These are phyloP conservation scores for Ogataea ramenticola DNA, from an alignment of 805 yeast species.

Conservation along the genomic window DNA sequence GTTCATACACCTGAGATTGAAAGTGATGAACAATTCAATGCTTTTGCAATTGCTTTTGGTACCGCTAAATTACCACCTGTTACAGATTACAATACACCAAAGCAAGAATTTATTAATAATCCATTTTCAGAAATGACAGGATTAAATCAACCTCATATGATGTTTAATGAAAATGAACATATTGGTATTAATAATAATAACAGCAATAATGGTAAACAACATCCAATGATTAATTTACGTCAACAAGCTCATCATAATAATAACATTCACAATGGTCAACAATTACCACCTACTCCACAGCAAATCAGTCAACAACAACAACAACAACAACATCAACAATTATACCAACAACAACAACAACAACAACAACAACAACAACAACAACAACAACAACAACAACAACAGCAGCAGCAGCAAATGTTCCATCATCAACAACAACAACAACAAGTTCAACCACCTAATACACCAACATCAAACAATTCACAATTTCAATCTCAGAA, in stretches of 20 bases:
- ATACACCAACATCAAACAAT: not conserved
- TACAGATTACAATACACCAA: slow-evolving; percentile 18
- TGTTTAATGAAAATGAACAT: not conserved
- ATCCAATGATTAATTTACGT: not conserved
- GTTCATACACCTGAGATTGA: slow-evolving; percentile 2
- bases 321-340: slow-evolving; percentile 2
- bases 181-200: not conserved
- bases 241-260: slow-evolving; percentile 2
- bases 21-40: slow-evolving; percentile 8
- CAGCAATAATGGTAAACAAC: not conserved
- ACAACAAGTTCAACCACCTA: no score
- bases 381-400: slow-evolving; percentile 3
- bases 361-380: not conserved
- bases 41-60: slow-evolving; percentile 30
- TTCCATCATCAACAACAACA: slow-evolving; percentile 6
- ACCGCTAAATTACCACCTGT: slow-evolving; percentile 29
- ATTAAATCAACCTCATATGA: not conserved
- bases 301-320: not conserved
- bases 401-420: slow-evolving; percentile 6
- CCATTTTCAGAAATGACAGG: not conserved
- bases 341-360: not conserved
- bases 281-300: slow-evolving; percentile 1
- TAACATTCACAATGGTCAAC: not conserved
- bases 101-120: not conserved
- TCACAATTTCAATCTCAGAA: not conserved